Conservation (phyloP, 805 yeast genomes). For the Saccharomycopsis sp. region DNA sequence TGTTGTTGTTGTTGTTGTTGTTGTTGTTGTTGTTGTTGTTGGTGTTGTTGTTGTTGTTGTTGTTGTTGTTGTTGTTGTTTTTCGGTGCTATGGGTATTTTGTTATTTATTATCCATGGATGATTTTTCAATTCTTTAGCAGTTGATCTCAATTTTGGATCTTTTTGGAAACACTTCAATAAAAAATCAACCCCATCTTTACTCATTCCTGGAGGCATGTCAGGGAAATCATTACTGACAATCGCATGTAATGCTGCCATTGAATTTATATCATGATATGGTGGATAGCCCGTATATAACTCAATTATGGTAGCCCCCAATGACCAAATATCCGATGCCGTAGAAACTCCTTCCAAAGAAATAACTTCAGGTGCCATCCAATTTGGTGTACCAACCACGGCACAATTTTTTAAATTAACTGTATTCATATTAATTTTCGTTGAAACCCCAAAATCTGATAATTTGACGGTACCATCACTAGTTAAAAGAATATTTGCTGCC, state of each 20-base stretch:
- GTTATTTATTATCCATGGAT: conserved; percentile 47
- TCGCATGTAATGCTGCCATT: conserved; percentile 77
- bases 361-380: conserved; percentile 99
- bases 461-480: conserved; percentile 74
- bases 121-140: conserved; percentile 49
- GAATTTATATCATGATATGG: conserved; percentile 74
- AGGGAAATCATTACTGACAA: conserved; percentile 68
- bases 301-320: conserved; percentile 90
- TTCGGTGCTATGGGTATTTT: background rate
- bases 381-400: conserved; percentile 91
- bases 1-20: background rate
- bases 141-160: conserved; percentile 53
- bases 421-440: conserved; percentile 45
- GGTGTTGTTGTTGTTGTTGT: too few species aligned
- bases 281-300: conserved; percentile 77
- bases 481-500: conserved; percentile 68
- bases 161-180: conserved; percentile 62
- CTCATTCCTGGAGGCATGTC: conserved; percentile 53
- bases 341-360: conserved; percentile 76
- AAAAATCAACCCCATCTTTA: conserved; percentile 44
- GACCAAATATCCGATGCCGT: conserved; percentile 92
- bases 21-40: too few species aligned
- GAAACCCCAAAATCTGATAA: conserved; percentile 86
- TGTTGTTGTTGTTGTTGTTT: background rate
- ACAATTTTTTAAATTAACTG: conserved; percentile 39